Evolutionary conservation across 139 green algal genomes (phyloP), one percentile per base, ranked within the genome.

Genomic region (Coelastrella sp.): DNA sequence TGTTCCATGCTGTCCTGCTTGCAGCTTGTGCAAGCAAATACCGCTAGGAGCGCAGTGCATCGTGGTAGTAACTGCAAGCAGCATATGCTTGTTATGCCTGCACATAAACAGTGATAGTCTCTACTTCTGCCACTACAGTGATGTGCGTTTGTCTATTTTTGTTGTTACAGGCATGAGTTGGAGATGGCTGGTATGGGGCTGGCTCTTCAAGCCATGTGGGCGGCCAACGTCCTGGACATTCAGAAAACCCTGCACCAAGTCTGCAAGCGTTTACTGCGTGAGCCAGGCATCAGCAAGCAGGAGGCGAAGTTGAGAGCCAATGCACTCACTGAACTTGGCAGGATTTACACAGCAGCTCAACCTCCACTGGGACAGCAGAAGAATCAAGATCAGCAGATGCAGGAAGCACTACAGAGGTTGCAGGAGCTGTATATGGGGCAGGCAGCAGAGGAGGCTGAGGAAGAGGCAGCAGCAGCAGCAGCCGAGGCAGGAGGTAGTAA

Each of bases 191-290:
- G 93, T 17, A 78, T 98, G 79, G 93, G 91, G 5, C 78, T 98
- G 21, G 96, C 98, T 90, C 89, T 98, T 68, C 94, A 98, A 35
- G 95, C 95, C n/a, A 96, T 98, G 93, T 98, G 96, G 96, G 95
- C 95, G 2, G 94, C 94, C 69, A 98, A 98, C 73, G 90, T 94
- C 72, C 67, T 98, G 21, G 96, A 99, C 91, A 98, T 99, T 23
- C 89, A 98, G 60, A 71, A n/a, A 40, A 98, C 96, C 0, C 67
- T 98, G 32, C 87, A 88, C 43, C 91, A 95, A 80, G 86, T 90
- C 7, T 88, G 64, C 88, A 90, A 88, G 72, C 83, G 85, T 15
- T 57, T 91, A 48, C 85, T 91, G 30, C 68, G 73, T 15, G 38
- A 83, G 35, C 67, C 67, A 17, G 51, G 45, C 25, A 60, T 80